Base-by-base conservation (phyloP, 148 eudicot species). In the Selenicereus undatus region DNA sequence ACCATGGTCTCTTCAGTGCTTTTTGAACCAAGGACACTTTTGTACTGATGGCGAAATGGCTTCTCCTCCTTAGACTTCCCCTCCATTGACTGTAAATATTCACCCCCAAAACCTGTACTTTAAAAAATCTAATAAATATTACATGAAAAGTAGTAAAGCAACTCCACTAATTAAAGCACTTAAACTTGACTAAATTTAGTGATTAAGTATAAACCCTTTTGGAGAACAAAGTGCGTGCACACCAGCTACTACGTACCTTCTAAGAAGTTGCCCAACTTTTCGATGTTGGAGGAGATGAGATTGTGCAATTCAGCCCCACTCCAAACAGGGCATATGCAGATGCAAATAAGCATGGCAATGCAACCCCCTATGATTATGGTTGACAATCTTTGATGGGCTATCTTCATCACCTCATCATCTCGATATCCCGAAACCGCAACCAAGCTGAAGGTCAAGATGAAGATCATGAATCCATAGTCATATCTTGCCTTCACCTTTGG, bases 1-100 rank as follows among this genome's bases (percentile, higher is more conserved):
- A 90, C 93, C 89, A 86, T 56, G 27, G 87, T 74, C 48, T 91
- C 93, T 77, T 86, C 90, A 24, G 78, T 86, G 82, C 77, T 81
- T 83, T 89, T 91, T 11, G 91, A 83, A 62, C 64, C 81, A 39
- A 89, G 87, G 14, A 85, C 86, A 32, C 82, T 82, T 87, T 83
- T 85, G 69, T 86, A 86, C 48, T 62, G 79, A 58, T 84, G 75
- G 3, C 83, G 69, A 75, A 75, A 82, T 20, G 78, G 73, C 81
- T 82, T 84, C 17, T 26, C 71, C 35, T 66, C 75, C 39, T 79
- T 66, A 0, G 60, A 5, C 32, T 70, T 81, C 14, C 77, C 70
- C 27, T 81, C 84, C 11, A 36, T 39, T 54, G 27, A 26, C 20
- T 71, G 60, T 26, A 84, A 79, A 72, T 83, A 82, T 60, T 82